Conservation (phyloP, 257 asterid species). For the Solanum tarijense region DNA sequence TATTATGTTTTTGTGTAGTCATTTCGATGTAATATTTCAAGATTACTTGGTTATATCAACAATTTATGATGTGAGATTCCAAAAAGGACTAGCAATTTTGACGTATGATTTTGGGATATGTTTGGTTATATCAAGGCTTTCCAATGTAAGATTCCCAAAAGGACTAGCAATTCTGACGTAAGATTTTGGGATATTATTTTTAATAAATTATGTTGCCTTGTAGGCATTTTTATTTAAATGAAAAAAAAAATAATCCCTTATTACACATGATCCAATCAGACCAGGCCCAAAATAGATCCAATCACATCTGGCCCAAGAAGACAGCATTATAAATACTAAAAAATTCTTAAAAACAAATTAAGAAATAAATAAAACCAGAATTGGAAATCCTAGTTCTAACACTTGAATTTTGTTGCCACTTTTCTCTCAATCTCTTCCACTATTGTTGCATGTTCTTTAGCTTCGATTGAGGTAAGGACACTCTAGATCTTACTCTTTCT, state of each 20-base stretch:
- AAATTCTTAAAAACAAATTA: too few relatives aligned
- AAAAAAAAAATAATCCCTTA: too few relatives aligned
- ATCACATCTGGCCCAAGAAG: neutral
- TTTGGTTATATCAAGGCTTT: neutral
- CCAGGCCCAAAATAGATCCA: neutral
- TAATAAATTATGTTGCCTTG: neutral
- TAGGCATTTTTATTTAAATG: neutral
- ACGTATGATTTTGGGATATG: neutral
- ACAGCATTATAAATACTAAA: too few relatives aligned
- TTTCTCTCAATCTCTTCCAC: neutral
- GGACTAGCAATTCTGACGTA: neutral
- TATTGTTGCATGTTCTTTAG: neutral
- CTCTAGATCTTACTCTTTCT: neutral
- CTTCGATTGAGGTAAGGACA: neutral
- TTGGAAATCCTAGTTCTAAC: neutral
- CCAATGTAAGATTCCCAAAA: neutral
- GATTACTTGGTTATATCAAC: neutral
- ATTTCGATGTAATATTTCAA: neutral
- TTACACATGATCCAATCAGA: neutral
- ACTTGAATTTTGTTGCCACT: neutral
- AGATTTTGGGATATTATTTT: too few relatives aligned
- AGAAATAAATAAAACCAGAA: too few relatives aligned
- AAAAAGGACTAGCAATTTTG: neutral
- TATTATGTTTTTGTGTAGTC: neutral
- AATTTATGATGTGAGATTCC: neutral